Evolutionary conservation across 306 rosid species (phyloP), one percentile per base, ranked within the genome.

Genomic region (Cucurbita ficifolia): DNA sequence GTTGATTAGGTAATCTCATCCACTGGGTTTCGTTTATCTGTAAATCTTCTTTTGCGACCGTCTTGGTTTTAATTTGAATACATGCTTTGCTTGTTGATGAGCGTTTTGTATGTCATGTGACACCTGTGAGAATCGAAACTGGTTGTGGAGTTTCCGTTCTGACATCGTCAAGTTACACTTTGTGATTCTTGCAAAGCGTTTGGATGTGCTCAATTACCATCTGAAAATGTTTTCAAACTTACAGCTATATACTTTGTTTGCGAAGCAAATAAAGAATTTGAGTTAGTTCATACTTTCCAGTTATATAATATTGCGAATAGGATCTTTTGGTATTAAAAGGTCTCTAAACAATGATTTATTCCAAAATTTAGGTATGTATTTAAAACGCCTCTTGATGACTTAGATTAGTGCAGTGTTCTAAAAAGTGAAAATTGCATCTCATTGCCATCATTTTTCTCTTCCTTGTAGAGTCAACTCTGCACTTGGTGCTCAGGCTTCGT

Each of bases 401-500:
- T 24, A 24, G 29, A 24, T 24, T 1, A 24, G 33, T 29, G 33
- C 33, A 29, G 33, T 29, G 33, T 29, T 29, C 33, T 29, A 29
- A 2, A 29, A 29, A 2, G 33, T 29, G 33, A 29, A 14, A 33
- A 33, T 51, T n/a, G 7, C 18, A 36, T 53, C 76, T 35, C 22
- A 60, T 36, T 60, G 22, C 45, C 18, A 17, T 60, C 36, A 6
- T 16, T 60, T 35, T 72, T 53, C 0, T 81, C 0, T 11, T 64
- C 4, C 78, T 40, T 76, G 76, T 80, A 94, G 98, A 94, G 74
- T 94, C 98, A n/a, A 94, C 98, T 8, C 75, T 94, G 78, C 98
- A 94, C 79, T 89, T 94, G 85, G 98, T 94, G 76, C 81, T 94
- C 81, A 94, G 98, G 97, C 98, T 94, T 59, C 96, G 98, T 67